Evolutionary conservation across 2,329 filamentous ascomycete genomes (phyloP), one percentile per base, ranked within the genome.

Genomic region (Trichothecium roseum): DNA sequence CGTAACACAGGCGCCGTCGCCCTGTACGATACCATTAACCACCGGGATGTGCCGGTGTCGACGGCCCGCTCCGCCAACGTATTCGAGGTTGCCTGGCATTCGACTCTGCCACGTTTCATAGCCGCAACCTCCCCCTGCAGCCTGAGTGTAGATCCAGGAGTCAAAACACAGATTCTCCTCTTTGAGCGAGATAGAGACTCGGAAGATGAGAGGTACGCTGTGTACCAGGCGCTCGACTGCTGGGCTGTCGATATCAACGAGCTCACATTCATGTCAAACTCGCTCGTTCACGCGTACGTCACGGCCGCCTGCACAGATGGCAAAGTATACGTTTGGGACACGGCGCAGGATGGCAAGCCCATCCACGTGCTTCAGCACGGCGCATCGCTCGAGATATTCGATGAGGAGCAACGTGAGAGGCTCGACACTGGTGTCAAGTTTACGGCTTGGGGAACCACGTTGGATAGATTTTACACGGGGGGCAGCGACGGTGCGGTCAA

Each of bases 41-140:
- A 60, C 8, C 49, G 57, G 8, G 57, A 62, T 30, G 55, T 76
- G 30, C 60, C 57, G 4, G 61, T 80, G 4, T 54, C 62, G 15
- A 66, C 68, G 3, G 68, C 64, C 2, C 66, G 66, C 1, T 67
- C 64, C 1, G 66, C 73, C 31, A 80, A 81, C 38, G 72, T 79
- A 2, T 81, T 81, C 30, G 76, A 81, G 45, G 69, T 79, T 2
- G 57, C 65, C 0, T 81, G 76, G 76, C 76, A 81, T 45, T 75
- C 76, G 0, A 61, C 48, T 0, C 57, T 69, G 31, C 54, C 60
- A 3, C 59, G 61, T 16, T 80, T 80, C 43, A 56, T 74, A 5
- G 72, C 65, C 4, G 75, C 74, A 2, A 78, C 73, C 0, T 71
- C 74, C 0, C 70, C 72, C 0, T 59, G 56, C 8, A 64, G 64